phyloP scores from a whole-genome alignment of 2,329 filamentous ascomycete species.

The Arthrobotrys sphaeroides region DNA sequence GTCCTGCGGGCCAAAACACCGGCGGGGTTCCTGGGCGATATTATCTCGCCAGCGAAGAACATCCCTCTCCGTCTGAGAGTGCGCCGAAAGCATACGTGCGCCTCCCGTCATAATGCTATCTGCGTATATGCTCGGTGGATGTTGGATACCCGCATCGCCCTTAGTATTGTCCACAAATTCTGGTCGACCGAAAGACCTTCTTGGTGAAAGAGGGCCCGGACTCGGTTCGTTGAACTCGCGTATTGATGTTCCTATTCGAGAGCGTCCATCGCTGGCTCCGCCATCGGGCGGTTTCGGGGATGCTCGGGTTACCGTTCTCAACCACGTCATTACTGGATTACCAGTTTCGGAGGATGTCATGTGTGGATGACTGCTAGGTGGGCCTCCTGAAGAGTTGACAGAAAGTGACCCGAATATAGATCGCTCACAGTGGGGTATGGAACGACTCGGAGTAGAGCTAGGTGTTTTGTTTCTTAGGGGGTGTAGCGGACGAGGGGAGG shows the following conservation, averaged over 20 bases:
- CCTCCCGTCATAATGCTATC: neutral
- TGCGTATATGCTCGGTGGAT: neutral
- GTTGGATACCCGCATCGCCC: neutral
- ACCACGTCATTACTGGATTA: constrained; percentile 28
- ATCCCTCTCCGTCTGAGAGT: neutral
- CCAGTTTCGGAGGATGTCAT: neutral
- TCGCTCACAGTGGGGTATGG: neutral
- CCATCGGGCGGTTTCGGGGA: neutral
- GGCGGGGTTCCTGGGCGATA: neutral
- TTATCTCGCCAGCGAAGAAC: constrained; percentile 2
- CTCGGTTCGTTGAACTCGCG: neutral
- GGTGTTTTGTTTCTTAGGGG: neutral
- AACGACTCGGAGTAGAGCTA: neutral
- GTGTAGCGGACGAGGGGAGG: neutral
- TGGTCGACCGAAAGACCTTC: neutral
- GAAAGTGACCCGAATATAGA: constrained; percentile 14
- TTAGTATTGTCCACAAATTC: neutral
- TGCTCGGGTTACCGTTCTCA: constrained; percentile 5
- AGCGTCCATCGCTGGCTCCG: neutral
- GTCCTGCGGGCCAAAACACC: neutral
- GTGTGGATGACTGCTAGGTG: neutral
- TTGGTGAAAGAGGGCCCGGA: neutral
- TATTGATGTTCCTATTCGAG: neutral
- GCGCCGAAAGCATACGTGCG: neutral
- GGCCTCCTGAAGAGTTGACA: constrained; percentile 4